These are phyloP conservation scores for Platanthera guangdongensis DNA, from an alignment of 106 monocot genomes.

Conservation along the genomic window DNA sequence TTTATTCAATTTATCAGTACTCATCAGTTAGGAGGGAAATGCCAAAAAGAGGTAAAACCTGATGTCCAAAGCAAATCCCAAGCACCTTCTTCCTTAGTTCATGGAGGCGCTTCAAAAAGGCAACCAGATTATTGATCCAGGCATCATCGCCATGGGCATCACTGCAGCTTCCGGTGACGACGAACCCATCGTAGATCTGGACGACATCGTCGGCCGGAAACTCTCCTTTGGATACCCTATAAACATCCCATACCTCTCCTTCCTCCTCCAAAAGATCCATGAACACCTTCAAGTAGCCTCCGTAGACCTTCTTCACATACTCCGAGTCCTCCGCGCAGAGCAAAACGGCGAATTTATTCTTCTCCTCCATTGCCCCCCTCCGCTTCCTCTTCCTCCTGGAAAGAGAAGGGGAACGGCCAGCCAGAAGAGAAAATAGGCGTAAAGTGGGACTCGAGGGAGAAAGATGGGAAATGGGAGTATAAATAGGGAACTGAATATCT, in stretches of 20 bases:
- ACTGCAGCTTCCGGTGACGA: slow-evolving; percentile 74
- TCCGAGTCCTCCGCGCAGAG: slow-evolving; percentile 83
- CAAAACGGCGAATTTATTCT: slow-evolving; percentile 57
- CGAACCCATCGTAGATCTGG: slow-evolving; percentile 53
- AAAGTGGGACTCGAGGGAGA: no score
- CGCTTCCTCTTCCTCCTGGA: background rate
- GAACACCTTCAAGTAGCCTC: slow-evolving; percentile 77
- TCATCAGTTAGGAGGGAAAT: background rate
- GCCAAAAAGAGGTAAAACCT: slow-evolving; percentile 26
- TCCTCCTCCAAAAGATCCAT: slow-evolving; percentile 39
- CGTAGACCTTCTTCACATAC: slow-evolving; percentile 67
- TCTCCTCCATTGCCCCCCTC: slow-evolving; percentile 8
- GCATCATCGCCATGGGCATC: slow-evolving; percentile 75
- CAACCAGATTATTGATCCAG: slow-evolving; percentile 57
- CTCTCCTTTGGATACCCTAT: slow-evolving; percentile 44
- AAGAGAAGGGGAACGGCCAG: background rate
- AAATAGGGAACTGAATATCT: no score
- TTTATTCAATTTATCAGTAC: no score
- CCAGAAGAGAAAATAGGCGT: no score
- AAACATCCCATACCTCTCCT: slow-evolving; percentile 63
- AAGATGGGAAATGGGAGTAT: no score
- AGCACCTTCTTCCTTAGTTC: slow-evolving; percentile 54
- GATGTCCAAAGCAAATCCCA: slow-evolving; percentile 92
- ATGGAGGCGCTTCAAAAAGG: slow-evolving; percentile 28
- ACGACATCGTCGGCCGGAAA: slow-evolving; percentile 40